Base-by-base conservation (phyloP, 1,284 basidiomycete species). In the Ceratobasidium sp. region DNA sequence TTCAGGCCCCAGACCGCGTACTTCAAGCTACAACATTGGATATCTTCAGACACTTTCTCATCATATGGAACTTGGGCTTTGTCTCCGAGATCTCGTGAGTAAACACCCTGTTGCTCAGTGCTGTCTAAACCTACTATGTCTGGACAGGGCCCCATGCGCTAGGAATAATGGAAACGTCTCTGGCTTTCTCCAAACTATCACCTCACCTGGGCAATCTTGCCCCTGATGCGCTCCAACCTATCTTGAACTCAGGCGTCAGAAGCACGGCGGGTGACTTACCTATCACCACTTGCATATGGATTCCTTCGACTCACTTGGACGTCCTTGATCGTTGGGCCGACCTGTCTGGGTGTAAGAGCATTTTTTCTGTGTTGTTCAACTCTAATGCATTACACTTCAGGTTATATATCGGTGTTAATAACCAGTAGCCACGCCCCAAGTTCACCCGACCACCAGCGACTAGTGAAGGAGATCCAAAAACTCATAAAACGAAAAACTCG, bases 161-260 rank as follows among this genome's bases (percentile, higher is more conserved):
- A 43, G 64, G 50, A 55, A 35, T 41, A 2, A 50, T 67, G 38
- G 18, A n/a, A 7, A 41, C 64, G 2, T 52, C 64, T 4, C 43
- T 67, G 9, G 21, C 55, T 28, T 55, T 67, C 30, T 67, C 64
- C 14, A 67, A 67, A 26, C 28, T 67, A 41, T 32, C 64, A 8
- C 64, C 64, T 18, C 49, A 38, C 26, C 38, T 67, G 16, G 49
- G 64, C 4, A 55, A 55, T 18, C 52, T 67, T 9, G 64, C 50
- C 26, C 64, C 64, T 6, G 30, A 44, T 35, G 64, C 64, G 2
- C 26, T 67, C 28, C 64, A 55, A 9, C n/a, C 46, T 1, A 26
- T 55, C 3, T 30, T 55, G 18, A 46, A 67, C 52, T 11, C 32
- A n/a, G 18, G 21, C 21, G 13, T 8, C 30, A 4, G 11, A 18